Evolutionary conservation across 1,284 basidiomycete genomes (phyloP), one percentile per base, ranked within the genome.

Genomic region (Neotropicomus parvogracilis): DNA sequence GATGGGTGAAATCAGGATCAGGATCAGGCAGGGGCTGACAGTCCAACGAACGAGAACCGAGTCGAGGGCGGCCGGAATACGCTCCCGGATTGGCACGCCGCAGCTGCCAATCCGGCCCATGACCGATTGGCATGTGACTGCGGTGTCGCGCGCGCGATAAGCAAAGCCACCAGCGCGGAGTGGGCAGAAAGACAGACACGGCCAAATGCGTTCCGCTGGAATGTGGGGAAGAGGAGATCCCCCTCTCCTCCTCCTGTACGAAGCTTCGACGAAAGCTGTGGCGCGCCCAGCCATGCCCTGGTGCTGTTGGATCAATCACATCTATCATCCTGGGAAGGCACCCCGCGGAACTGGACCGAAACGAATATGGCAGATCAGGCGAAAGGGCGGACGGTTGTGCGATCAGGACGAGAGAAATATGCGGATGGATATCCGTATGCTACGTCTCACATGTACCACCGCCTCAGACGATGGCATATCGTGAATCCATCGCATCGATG

Each of bases 401-500:
- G 48, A 58, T 58, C 42, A 39, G 44, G 40, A 39, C 31, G 36
- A 42, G 45, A 40, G 27, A 34, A 38, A 46, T 24, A 14, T 28
- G 33, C 38, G 48, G 50, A 54, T 59, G 48, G 56, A 47, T 62
- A 40, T 2, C 31, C 14, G 34, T 39, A 26, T 27, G 44, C 24
- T 51, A 52, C 36, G 38, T 41, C 16, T 33, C 12, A 43, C 46
- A 43, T 46, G 44, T 37, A 8, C 24, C 24, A 24, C 24, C n/a
- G 24, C 43, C 13, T 26, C 12, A 3, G 2, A 14, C 2, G 34
- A n/a, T 52, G 35, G 31, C 44, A 28, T 47, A 45, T 43, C 51
- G 26, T 20, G 36, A 5, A 43, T 47, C 48, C 45, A 62, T 59
- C 59, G 54, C 45, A 62, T 59, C 59, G 54, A 59, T 62, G 46